Base-by-base conservation (phyloP, 495 filamentous ascomycete genomes). In the Poronia punctata region DNA sequence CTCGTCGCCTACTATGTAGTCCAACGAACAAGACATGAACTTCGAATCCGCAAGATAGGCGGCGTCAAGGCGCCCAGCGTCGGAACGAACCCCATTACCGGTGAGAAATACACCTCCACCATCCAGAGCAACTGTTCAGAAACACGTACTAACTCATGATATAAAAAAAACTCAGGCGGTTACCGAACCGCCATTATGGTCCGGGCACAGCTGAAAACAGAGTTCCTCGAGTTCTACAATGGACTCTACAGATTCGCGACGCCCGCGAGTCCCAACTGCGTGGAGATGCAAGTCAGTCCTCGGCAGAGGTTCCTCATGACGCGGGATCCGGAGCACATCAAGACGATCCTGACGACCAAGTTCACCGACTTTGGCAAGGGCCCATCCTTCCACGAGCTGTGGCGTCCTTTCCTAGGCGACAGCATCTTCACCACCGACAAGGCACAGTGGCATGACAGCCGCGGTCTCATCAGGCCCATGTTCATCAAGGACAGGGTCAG, bases 361-460 rank as follows among this genome's bases (percentile, higher is more conserved):
- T 78, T 80, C 42, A 49, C 52, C 29, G 67, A 77, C 22, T 80
- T 64, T 49, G 74, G 74, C 27, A 77, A 78, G 50, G 75, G 74
- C 10, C 56, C 67, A 21, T 39, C 48, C 19, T 78, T 78, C 35
- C 58, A 72, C 32, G 44, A 62, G 11, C 57, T 70, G 11, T 79
- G 70, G 70, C 54, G 64, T 31, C 69, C 68, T 5, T 78, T 79
- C 36, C 60, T 80, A 4, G 75, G 76, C 3, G 63, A 76, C 37
- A 64, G 68, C 44, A 78, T 80, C 51, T 80, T 80, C 49, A 72
- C 72, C 1, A 74, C 69, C 2, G 75, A 80, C 37, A 68, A 69
- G n/a, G 57, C 68, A 33, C 47, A 54, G 8, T 80, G 75, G 75
- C 66, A 71, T 10, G 56, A 73, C 16, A 72, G 67, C 25, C 57